phyloP scores from a whole-genome alignment of 179 eudicot species.

The Camellia oleifera region DNA sequence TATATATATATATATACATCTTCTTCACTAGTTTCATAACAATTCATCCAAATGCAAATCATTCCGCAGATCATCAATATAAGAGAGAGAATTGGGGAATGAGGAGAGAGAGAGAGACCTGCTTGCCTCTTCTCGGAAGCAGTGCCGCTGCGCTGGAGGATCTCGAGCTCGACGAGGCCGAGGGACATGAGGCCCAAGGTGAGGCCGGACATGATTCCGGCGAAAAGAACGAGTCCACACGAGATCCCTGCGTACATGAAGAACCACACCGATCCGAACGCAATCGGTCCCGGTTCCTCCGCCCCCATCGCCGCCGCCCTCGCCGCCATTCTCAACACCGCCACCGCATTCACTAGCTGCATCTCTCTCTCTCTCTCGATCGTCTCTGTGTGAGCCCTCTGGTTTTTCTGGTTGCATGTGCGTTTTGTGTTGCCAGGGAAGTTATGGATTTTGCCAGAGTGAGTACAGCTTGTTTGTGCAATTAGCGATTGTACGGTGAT shows the following conservation, averaged over 20 bases:
- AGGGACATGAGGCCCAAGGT: constrained; percentile 91
- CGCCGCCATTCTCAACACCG: constrained; percentile 24
- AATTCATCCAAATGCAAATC: not conserved
- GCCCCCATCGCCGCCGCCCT: constrained; percentile 9
- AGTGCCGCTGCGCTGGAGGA: constrained; percentile 81
- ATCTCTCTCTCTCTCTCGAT: constrained; percentile 1
- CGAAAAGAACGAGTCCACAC: constrained; percentile 61
- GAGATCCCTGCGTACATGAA: constrained; percentile 65
- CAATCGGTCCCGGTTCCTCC: constrained; percentile 35
- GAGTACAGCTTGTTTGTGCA: too few species aligned
- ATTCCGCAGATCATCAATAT: not conserved
- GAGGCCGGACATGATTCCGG: constrained; percentile 92
- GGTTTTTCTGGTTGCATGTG: too few species aligned
- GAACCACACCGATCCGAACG: constrained; percentile 63
- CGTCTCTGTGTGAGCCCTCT: too few species aligned
- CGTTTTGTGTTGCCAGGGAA: too few species aligned
- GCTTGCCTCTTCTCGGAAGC: constrained; percentile 74
- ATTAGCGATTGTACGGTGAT: too few species aligned
- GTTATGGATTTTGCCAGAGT: too few species aligned
- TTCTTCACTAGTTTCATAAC: not conserved
- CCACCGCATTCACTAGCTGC: constrained; percentile 31
- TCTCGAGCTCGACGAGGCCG: constrained; percentile 90
- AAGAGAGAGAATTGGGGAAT: not conserved
- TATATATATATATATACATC: too few species aligned
- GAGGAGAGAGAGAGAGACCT: constrained; percentile 27